Evolutionary conservation across 2,329 filamentous ascomycete genomes (phyloP).

Genomic region (Talaromyces atroroseus): DNA sequence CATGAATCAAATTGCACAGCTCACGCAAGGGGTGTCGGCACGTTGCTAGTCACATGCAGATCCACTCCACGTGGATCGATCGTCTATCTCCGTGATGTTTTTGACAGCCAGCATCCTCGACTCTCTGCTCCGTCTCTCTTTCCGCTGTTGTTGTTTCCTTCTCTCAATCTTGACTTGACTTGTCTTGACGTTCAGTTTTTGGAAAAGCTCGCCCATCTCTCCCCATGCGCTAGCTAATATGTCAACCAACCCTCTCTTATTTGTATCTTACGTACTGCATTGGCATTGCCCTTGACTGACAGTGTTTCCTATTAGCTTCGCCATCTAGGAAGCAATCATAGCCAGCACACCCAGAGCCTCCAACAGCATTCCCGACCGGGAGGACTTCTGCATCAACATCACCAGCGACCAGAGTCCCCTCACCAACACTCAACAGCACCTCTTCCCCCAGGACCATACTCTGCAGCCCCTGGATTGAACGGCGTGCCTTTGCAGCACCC

Average conservation of each 20-base stretch:
- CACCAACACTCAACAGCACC: slow-evolving; percentile 48
- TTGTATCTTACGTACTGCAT: slow-evolving; percentile 2
- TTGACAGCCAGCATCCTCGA: neutral
- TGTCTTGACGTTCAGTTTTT: neutral
- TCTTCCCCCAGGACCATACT: slow-evolving; percentile 28
- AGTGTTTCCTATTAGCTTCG: slow-evolving; percentile 22
- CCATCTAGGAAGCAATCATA: slow-evolving; percentile 26
- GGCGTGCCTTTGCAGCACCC: slow-evolving; percentile 48
- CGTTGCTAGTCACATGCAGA: neutral
- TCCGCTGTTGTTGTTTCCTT: neutral
- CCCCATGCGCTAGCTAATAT: neutral
- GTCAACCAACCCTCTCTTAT: neutral
- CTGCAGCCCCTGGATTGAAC: slow-evolving; percentile 27
- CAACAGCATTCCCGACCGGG: slow-evolving; percentile 25
- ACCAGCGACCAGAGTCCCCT: slow-evolving; percentile 53
- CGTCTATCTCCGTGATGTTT: neutral
- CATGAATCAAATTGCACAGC: neutral
- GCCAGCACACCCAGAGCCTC: slow-evolving; percentile 24
- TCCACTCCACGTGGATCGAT: neutral
- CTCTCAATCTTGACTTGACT: neutral
- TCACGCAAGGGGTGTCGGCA: neutral
- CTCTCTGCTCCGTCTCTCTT: neutral
- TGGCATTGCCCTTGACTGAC: slow-evolving; percentile 1
- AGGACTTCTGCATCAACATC: slow-evolving; percentile 25
- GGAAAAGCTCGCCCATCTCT: neutral